Evolutionary conservation across 2,329 filamentous ascomycete genomes (phyloP).

Genomic region (Cladobotryum mycophilum): DNA sequence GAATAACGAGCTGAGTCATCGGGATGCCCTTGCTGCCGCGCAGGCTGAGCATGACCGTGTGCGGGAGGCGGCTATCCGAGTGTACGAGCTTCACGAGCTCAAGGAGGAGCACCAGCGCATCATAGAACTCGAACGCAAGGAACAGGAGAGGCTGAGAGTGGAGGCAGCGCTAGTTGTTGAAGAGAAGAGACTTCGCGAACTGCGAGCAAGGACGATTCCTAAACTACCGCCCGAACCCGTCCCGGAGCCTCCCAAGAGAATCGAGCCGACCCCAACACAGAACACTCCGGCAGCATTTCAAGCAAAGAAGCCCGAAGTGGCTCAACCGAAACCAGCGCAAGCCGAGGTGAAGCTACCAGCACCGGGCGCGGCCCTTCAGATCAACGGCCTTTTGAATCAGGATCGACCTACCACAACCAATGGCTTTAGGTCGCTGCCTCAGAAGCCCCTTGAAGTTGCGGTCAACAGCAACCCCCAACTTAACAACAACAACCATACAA

Average conservation of each 20-base stretch:
- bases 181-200: conserved; percentile 41
- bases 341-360: conserved; percentile 1
- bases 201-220: conserved; percentile 40
- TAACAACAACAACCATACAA: conserved; percentile 1
- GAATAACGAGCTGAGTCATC: conserved; percentile 57
- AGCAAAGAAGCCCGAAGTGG: conserved; percentile 14
- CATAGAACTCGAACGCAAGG: conserved; percentile 37
- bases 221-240: conserved; percentile 34
- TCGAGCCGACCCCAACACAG: conserved; percentile 11
- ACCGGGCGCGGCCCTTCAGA: conserved; percentile 11
- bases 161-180: conserved; percentile 42
- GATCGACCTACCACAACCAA: conserved; percentile 18
- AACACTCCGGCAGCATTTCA: background rate
- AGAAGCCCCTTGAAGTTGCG: conserved; percentile 11
- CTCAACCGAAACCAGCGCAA: conserved; percentile 7
- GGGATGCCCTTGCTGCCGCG: conserved; percentile 59
- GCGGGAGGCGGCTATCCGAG: conserved; percentile 42
- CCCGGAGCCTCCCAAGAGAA: conserved; percentile 21
- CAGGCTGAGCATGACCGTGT: conserved; percentile 62
- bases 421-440: conserved; percentile 15
- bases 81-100: conserved; percentile 42
- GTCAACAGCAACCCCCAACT: background rate
- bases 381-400: conserved; percentile 17
- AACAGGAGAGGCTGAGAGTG: conserved; percentile 39
- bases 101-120: conserved; percentile 39